A percentile compares a stretch with the other conserved stretches of the same genome.
Conservation (phyloP, 176 grass and related monocot genomes). For the Hsuehochloa calcarea region DNA sequence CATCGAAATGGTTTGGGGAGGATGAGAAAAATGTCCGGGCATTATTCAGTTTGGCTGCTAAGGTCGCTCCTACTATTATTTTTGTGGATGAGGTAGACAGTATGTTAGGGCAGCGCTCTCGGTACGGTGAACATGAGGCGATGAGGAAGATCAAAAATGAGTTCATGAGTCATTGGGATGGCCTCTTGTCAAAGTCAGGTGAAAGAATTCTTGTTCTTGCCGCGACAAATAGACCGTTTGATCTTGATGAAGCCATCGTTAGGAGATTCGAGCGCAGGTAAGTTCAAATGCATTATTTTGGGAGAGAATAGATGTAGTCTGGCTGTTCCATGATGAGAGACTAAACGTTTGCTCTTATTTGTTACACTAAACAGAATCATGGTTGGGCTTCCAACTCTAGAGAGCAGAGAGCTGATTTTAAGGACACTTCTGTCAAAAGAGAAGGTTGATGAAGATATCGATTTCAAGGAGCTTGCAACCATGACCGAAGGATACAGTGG, state of each 20-base stretch:
- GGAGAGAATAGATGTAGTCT: not conserved
- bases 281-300: not conserved
- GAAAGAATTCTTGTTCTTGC: slow-evolving; percentile 98
- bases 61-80: slow-evolving; percentile 90
- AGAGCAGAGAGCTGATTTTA: slow-evolving; percentile 87
- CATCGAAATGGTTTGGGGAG: slow-evolving; percentile 98
- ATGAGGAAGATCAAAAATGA: slow-evolving; percentile 99
- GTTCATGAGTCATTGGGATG: slow-evolving; percentile 99
- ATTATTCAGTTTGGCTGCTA: slow-evolving; percentile 86
- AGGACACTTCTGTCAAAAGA: slow-evolving; percentile 85
- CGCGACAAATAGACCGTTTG: slow-evolving; percentile 96
- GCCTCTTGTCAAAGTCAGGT: slow-evolving; percentile 67
- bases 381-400: slow-evolving; percentile 83
- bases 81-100: slow-evolving; percentile 98
- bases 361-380: slow-evolving; percentile 62
- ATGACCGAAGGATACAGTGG: slow-evolving; percentile 93
- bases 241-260: slow-evolving; percentile 98
- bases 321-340: not conserved
- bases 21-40: slow-evolving; percentile 96
- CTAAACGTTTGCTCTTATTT: slow-evolving; percentile 28
- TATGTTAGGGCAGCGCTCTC: slow-evolving; percentile 85
- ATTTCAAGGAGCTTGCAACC: slow-evolving; percentile 83
- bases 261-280: slow-evolving; percentile 96
- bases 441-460: slow-evolving; percentile 53
- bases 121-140: slow-evolving; percentile 86